Percentiles rank a stretch among this genome's conserved stretches.
These are phyloP conservation scores for Artemisia argyi DNA, from an alignment of 129 eudicot species.

Conservation along the genomic window DNA sequence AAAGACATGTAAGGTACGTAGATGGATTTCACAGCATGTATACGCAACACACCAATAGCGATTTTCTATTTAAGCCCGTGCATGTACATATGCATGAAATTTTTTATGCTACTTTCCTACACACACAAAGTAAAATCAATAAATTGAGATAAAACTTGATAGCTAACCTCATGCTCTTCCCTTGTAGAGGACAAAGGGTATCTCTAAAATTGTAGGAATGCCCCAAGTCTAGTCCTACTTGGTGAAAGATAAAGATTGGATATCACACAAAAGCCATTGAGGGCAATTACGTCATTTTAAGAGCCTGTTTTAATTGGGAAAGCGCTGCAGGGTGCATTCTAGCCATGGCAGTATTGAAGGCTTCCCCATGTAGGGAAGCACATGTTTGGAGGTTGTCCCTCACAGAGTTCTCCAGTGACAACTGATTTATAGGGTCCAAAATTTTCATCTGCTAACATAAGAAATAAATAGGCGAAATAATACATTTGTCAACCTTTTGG, in stretches of 20 bases:
- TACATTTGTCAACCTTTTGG: slow-evolving; percentile 8
- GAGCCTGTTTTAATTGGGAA: slow-evolving; percentile 82
- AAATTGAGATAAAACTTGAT: slow-evolving; percentile 7
- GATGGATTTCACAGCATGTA: not conserved
- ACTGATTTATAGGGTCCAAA: slow-evolving; percentile 72
- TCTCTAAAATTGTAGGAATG: slow-evolving; percentile 4
- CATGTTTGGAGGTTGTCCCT: slow-evolving; percentile 91
- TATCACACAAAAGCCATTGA: slow-evolving; percentile 8
- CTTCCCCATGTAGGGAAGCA: slow-evolving; percentile 84
- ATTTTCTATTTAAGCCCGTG: not conserved
- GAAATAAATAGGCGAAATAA: not conserved
- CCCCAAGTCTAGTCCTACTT: slow-evolving; percentile 26
- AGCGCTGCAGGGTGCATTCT: slow-evolving; percentile 91
- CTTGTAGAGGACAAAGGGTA: slow-evolving; percentile 16
- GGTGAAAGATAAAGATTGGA: slow-evolving; percentile 24
- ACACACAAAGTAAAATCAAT: not conserved
- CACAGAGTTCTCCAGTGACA: slow-evolving; percentile 82
- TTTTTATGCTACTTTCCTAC: not conserved
- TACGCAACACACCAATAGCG: not conserved
- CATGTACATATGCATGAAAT: not conserved
- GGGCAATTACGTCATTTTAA: slow-evolving; percentile 64
- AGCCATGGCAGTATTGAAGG: slow-evolving; percentile 75
- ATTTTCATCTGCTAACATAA: slow-evolving; percentile 63
- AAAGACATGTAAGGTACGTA: not conserved
- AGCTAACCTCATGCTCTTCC: slow-evolving; percentile 30